Evolutionary conservation across 495 filamentous ascomycete species (phyloP).

Genomic region (Emericellopsis terricola): DNA sequence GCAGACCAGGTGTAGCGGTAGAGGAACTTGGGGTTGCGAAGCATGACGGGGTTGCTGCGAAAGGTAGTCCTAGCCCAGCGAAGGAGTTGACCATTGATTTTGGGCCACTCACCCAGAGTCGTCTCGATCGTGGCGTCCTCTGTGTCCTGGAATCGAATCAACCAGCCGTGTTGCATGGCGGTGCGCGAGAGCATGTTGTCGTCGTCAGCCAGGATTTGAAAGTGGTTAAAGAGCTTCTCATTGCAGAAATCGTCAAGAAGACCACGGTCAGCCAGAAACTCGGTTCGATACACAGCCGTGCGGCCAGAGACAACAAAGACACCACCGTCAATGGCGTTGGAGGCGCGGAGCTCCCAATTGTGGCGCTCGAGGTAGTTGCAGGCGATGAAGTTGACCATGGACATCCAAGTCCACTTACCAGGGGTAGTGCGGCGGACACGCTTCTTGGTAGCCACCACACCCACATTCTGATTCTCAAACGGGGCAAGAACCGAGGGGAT

Average conservation of each 20-base stretch:
- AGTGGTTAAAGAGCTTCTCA: slow-evolving; percentile 32
- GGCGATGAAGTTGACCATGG: slow-evolving; percentile 33
- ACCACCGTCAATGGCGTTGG: slow-evolving; percentile 35
- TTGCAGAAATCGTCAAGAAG: slow-evolving; percentile 35
- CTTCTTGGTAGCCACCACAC: slow-evolving; percentile 35
- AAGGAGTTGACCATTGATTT: slow-evolving; percentile 40
- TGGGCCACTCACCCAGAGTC: slow-evolving; percentile 33
- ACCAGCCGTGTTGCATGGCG: slow-evolving; percentile 34
- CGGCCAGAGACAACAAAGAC: slow-evolving; percentile 37
- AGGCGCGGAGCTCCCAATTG: slow-evolving; percentile 37
- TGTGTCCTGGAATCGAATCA: slow-evolving; percentile 43
- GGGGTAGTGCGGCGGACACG: slow-evolving; percentile 18
- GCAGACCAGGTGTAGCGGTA: slow-evolving; percentile 36
- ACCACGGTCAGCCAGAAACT: slow-evolving; percentile 23
- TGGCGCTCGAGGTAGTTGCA: slow-evolving; percentile 34
- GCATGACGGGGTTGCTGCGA: slow-evolving; percentile 39
- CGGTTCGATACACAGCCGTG: slow-evolving; percentile 28
- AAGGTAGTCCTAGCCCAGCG: slow-evolving; percentile 49
- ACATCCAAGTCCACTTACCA: slow-evolving; percentile 10
- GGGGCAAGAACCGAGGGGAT: slow-evolving; percentile 26
- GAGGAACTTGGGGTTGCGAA: slow-evolving; percentile 21
- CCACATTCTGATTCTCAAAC: slow-evolving; percentile 32
- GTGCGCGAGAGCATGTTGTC: slow-evolving; percentile 56
- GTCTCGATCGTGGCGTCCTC: slow-evolving; percentile 38
- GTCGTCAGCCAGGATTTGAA: slow-evolving; percentile 40